Evolutionary conservation across 1,284 basidiomycete species (phyloP).

Genomic region (Ceratobasidium papillatum): DNA sequence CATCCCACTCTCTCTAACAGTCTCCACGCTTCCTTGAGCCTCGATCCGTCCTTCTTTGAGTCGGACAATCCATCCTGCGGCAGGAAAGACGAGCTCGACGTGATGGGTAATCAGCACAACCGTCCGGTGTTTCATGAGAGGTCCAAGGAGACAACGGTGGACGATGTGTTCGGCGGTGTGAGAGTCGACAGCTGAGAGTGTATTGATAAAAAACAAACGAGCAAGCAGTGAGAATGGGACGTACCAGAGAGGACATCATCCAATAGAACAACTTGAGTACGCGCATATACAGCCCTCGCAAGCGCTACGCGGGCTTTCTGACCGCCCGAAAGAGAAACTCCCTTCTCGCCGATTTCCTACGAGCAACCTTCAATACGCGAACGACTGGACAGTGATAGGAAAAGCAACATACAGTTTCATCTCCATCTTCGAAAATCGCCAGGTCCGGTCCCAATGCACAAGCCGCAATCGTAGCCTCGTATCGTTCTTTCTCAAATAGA

Average conservation of each 20-base stretch:
- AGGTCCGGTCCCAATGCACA: slow-evolving; percentile 46
- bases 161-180: slow-evolving; percentile 76
- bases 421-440: slow-evolving; percentile 47
- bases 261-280: slow-evolving; percentile 48
- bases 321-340: slow-evolving; percentile 26
- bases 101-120: slow-evolving; percentile 80
- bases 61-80: slow-evolving; percentile 54
- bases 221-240: slow-evolving; percentile 14
- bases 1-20: slow-evolving; percentile 7
- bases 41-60: slow-evolving; percentile 29
- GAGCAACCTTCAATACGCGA: slow-evolving; percentile 23
- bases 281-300: slow-evolving; percentile 44
- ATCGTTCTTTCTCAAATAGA: slow-evolving; percentile 50
- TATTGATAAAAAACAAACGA: background rate
- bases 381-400: background rate
- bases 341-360: slow-evolving; percentile 39
- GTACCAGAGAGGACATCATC: slow-evolving; percentile 39
- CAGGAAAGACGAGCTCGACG: slow-evolving; percentile 76
- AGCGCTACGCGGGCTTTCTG: slow-evolving; percentile 42
- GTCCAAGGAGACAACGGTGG: slow-evolving; percentile 68
- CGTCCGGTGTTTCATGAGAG: slow-evolving; percentile 70
- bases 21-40: slow-evolving; percentile 18
- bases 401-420: slow-evolving; percentile 42
- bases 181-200: slow-evolving; percentile 58
- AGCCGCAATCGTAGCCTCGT: slow-evolving; percentile 49